phyloP scores from a whole-genome alignment of 148 eudicot species.

The Rhododendron henanense region DNA sequence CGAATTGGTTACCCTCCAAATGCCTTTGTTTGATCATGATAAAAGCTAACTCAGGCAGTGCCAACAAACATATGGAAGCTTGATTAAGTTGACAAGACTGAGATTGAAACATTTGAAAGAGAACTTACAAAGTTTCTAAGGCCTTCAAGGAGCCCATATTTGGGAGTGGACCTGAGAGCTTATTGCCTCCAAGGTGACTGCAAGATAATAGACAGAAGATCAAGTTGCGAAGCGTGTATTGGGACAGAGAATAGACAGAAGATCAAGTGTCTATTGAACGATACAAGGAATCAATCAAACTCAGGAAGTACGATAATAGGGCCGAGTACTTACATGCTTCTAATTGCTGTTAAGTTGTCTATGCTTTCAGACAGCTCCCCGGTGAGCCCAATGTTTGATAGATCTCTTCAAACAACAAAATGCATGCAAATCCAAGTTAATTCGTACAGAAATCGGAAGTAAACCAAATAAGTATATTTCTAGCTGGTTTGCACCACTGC shows the following conservation, averaged over 20 bases:
- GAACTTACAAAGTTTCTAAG: constrained; percentile 59
- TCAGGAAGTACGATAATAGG: not conserved
- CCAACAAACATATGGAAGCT: not conserved
- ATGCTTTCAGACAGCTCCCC: constrained; percentile 53
- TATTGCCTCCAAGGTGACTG: constrained; percentile 69
- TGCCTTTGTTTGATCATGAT: constrained; percentile 43
- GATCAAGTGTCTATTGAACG: not conserved
- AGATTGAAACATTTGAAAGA: not conserved
- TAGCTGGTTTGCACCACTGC: not conserved
- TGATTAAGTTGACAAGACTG: not conserved
- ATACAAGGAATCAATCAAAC: not conserved
- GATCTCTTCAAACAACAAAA: constrained; percentile 42
- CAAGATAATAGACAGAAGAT: not conserved
- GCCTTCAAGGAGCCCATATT: constrained; percentile 48
- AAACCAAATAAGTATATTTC: no score
- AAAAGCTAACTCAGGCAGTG: not conserved
- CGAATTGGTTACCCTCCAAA: constrained; percentile 70
- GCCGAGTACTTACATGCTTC: constrained; percentile 43
- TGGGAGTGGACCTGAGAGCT: constrained; percentile 63
- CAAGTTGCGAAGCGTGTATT: not conserved
- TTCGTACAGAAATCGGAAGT: not conserved
- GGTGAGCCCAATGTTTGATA: constrained; percentile 48
- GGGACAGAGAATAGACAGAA: not conserved
- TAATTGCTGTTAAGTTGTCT: constrained; percentile 39
- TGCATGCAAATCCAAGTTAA: not conserved